Evolutionary conservation across 176 grass and related monocot species (phyloP), one percentile per base, ranked within the genome.

Genomic region (Oropetium thomaeum): DNA sequence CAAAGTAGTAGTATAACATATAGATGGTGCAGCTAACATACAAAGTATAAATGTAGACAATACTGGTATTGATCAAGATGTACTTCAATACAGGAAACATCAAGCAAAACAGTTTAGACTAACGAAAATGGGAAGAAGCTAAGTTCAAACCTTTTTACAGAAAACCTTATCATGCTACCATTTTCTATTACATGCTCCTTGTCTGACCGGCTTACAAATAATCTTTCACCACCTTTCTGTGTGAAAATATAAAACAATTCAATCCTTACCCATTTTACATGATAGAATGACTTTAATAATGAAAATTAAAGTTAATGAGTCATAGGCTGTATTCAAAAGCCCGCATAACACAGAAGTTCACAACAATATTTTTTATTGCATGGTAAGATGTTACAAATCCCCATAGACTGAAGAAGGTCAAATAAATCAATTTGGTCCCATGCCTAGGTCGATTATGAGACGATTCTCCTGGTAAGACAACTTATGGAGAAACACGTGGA

Each of bases 151-250:
- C 92, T 92, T 90, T 88, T 95, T 25, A 95, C 91, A 69, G 37
- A 83, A 81, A 99, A 99, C 28, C 79, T 75, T 82, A 99, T 95
- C 87, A 92, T 90, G 77, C 84, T 92, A 81, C 91, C 91, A 39
- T 62, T 83, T 81, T 74, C 79, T 26, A 99, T 95, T 29, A 81
- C 49, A 61, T 99, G 96, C 2, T 49, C 20, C 49, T 80, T 86
- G 62, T 99, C 81, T 1, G 70, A 69, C 60, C 38, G 76, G 66
- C 89, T 92, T 66, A 82, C 57, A 88, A 95, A 99, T 62, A 44
- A 86, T 62, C 75, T 82, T 25, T n/a, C 78, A 79, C 14, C 74
- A 76, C 75, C 54, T 80, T 62, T 90, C 89, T 99, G 75, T 78
- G 26, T 33, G 11, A 74, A 79, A 69, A 75, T 40, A 67, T 26